Evolutionary conservation across 805 yeast genomes (phyloP).

Genomic region (Schwanniomyces polymorphus): DNA sequence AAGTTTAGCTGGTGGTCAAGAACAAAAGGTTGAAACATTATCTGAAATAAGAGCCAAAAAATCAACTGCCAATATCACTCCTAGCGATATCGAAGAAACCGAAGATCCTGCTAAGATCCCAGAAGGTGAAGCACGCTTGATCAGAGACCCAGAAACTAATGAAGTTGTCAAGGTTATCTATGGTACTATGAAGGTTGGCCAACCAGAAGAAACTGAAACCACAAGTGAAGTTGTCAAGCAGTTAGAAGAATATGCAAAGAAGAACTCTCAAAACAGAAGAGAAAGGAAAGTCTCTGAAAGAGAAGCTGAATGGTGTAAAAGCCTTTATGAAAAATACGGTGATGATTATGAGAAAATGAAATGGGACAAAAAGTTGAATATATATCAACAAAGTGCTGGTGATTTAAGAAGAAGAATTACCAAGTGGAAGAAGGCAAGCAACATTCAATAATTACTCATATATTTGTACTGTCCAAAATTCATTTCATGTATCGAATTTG

Average conservation of each 20-base stretch:
- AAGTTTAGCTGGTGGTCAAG: slow-evolving; percentile 78
- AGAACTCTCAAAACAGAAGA: slow-evolving; percentile 47
- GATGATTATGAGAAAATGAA: slow-evolving; percentile 88
- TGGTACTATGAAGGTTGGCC: slow-evolving; percentile 54
- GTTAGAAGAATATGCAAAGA: slow-evolving; percentile 53
- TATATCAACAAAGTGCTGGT: slow-evolving; percentile 81
- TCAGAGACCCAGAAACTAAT: slow-evolving; percentile 64
- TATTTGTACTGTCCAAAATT: background rate
- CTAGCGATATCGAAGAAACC: slow-evolving; percentile 37
- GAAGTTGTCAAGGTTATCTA: slow-evolving; percentile 66
- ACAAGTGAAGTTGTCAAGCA: slow-evolving; percentile 57
- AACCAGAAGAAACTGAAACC: slow-evolving; percentile 10
- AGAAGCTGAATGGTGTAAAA: slow-evolving; percentile 71
- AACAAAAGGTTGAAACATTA: slow-evolving; percentile 48
- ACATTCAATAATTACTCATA: slow-evolving; percentile 15
- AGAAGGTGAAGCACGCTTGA: slow-evolving; percentile 75
- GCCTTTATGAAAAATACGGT: slow-evolving; percentile 74
- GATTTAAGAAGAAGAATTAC: slow-evolving; percentile 70
- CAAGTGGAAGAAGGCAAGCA: slow-evolving; percentile 63
- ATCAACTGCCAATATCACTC: slow-evolving; percentile 14
- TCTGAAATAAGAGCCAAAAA: slow-evolving; percentile 34
- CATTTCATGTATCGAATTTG: background rate
- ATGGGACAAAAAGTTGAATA: slow-evolving; percentile 85
- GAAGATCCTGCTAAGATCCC: slow-evolving; percentile 63
- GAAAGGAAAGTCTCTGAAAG: slow-evolving; percentile 65